Base-by-base conservation (phyloP, 768 basidiomycete genomes). In the Tephrocybe sp. region DNA sequence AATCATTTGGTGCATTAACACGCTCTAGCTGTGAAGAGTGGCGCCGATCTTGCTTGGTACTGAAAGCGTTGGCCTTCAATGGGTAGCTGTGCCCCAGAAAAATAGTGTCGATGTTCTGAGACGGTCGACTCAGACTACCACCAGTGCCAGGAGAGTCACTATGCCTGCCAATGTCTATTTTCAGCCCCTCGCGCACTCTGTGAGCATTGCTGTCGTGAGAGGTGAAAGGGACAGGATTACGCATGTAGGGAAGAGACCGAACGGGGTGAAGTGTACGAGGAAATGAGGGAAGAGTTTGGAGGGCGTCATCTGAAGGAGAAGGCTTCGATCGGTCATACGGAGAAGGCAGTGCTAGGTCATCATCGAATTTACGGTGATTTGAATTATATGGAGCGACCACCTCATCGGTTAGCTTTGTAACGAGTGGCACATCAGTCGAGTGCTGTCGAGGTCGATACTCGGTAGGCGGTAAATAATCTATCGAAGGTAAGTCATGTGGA, bases 161-260 rank as follows among this genome's bases (percentile, higher is more conserved):
- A 16, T 31, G 17, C n/a, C 30, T 31, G 6, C 36, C 34, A 5
- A 12, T 22, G 16, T 31, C 31, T 16, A n/a, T 16, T 16, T 39
- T 47, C 13, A 46, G 51, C 12, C 51, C 16, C 23, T 46, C 51
- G 5, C 33, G 45, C 11, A 11, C 2, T 14, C 41, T 7, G 33
- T 36, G 31, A n/a, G 14, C 20, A 23, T 48, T 32, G 31, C 5
- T 48, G 36, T 36, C 51, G 38, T 36, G 30, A 19, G 17, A 12
- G 54, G 60, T 41, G 44, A 59, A 14, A 56, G 59, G 54, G 42
- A 60, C 54, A 9, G 56, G 47, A 31, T 33, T 50, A 44, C 58
- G 57, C n/a, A 60, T 49, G 43, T 48, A 57, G 36, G 60, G 47
- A 17, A 54, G 33, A n/a, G 52, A 35, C 32, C 51, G 38, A n/a